These are phyloP conservation scores for Nelumbo lutea DNA, from an alignment of 164 flowering plant species.

Conservation along the genomic window DNA sequence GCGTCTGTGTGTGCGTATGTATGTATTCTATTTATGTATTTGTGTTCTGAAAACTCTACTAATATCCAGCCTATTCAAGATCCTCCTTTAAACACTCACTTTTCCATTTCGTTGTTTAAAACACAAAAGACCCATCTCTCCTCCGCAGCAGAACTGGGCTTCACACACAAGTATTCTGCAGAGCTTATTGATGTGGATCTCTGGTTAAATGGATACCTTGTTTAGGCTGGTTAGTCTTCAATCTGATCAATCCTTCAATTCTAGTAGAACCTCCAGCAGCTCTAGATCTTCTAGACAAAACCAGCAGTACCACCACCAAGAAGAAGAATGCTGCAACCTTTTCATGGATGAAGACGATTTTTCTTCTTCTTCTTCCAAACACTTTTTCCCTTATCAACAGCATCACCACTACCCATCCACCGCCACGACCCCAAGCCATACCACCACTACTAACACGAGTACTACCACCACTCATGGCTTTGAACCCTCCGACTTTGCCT, in stretches of 20 bases:
- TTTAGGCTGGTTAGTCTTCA: conserved; percentile 77
- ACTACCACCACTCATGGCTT: conserved; percentile 16
- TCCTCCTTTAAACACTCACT: conserved; percentile 22
- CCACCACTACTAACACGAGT: conserved; percentile 19
- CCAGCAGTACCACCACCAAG: conserved; percentile 31
- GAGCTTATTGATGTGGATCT: conserved; percentile 31
- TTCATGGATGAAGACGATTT: conserved; percentile 97
- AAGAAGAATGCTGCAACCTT: conserved; percentile 90
- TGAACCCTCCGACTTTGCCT: conserved; percentile 30
- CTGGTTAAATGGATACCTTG: conserved; percentile 78
- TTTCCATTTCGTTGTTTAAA: conserved; percentile 17
- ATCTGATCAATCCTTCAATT: conserved; percentile 65
- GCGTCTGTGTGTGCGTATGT: background rate
- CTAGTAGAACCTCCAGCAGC: conserved; percentile 59
- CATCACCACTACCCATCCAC: conserved; percentile 17
- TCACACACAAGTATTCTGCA: conserved; percentile 7
- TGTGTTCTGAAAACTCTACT: conserved; percentile 16
- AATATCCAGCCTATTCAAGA: conserved; percentile 39
- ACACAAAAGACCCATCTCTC: conserved; percentile 20
- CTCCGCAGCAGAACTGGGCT: conserved; percentile 7
- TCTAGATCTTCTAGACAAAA: conserved; percentile 63
- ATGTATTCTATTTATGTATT: background rate
- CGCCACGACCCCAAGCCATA: conserved; percentile 12
- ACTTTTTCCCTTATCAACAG: conserved; percentile 17
- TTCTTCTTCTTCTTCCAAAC: conserved; percentile 69